Evolutionary conservation across 23 red algal genomes (phyloP).

Genomic region (Pyropia haitanensis): DNA sequence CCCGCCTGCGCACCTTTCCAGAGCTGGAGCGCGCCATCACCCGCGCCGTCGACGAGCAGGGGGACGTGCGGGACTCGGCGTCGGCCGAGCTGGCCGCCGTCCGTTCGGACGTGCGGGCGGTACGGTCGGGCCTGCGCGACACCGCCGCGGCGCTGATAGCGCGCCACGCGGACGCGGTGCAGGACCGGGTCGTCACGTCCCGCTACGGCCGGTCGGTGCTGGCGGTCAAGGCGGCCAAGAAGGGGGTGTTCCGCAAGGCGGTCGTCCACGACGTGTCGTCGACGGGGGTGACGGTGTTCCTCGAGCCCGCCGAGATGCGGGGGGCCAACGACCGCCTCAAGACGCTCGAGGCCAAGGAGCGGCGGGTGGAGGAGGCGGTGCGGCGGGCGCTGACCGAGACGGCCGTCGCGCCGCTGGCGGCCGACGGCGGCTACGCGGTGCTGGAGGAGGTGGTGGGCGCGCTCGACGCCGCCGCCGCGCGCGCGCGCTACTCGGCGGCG

Average conservation of each 20-base stretch:
- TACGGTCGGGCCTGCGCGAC: neutral
- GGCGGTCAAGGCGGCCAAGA: constrained; percentile 63
- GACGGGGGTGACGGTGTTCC: constrained; percentile 61
- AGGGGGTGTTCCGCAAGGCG: constrained; percentile 31
- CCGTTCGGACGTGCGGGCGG: constrained; percentile 15
- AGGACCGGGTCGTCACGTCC: constrained; percentile 52
- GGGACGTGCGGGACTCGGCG: constrained; percentile 38
- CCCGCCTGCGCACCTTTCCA: constrained; percentile 15
- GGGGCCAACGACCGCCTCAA: constrained; percentile 42
- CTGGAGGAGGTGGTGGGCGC: constrained; percentile 25
- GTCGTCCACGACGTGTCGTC: constrained; percentile 81
- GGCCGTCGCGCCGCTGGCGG: constrained; percentile 30
- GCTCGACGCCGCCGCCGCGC: constrained; percentile 61
- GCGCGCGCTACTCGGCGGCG: constrained; percentile 36
- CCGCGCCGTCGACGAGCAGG: constrained; percentile 47
- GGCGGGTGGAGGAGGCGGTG: constrained; percentile 31
- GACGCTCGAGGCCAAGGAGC: constrained; percentile 51
- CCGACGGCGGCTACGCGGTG: constrained; percentile 1
- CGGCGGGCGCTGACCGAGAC: constrained; percentile 17
- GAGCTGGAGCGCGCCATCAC: constrained; percentile 27
- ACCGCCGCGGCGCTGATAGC: constrained; percentile 35
- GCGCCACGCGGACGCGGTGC: constrained; percentile 40
- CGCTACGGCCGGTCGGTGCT: constrained; percentile 92
- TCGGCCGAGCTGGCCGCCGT: constrained; percentile 29
- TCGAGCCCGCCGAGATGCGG: constrained; percentile 67